A percentile compares a stretch with the other conserved stretches of the same genome.
Conservation (phyloP, 768 basidiomycete species). For the Boletus vermiculosoides region DNA sequence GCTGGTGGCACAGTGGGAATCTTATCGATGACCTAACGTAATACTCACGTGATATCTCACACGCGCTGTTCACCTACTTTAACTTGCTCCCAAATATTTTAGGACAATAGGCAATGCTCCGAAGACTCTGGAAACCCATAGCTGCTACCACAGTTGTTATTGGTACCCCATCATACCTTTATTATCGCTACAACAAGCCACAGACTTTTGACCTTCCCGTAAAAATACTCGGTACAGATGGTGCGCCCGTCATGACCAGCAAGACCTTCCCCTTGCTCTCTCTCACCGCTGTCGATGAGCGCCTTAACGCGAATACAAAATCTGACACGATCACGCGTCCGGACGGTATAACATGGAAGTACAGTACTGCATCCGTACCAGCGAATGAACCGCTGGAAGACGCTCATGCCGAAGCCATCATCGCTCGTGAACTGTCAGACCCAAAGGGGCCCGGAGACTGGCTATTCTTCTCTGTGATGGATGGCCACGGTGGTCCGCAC, state of each 20-base stretch:
- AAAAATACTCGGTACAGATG: constrained; percentile 53
- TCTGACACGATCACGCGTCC: constrained; percentile 47
- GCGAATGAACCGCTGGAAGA: constrained; percentile 95
- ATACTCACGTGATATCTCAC: constrained; percentile 18
- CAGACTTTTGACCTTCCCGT: constrained; percentile 62
- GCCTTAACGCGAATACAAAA: constrained; percentile 54
- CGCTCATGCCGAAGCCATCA: constrained; percentile 67
- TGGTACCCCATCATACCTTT: constrained; percentile 58
- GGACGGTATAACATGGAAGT: constrained; percentile 64
- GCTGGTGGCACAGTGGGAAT: constrained; percentile 25
- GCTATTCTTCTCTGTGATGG: constrained; percentile 87
- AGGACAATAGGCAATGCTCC: constrained; percentile 47
- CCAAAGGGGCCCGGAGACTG: constrained; percentile 64
- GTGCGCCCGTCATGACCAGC: constrained; percentile 53
- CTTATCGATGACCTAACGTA: constrained; percentile 15
- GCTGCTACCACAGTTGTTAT: constrained; percentile 52
- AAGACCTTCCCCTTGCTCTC: constrained; percentile 57
- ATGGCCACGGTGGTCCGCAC: constrained; percentile 82
- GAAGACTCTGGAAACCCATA: constrained; percentile 67
- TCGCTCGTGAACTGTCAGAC: constrained; percentile 62
- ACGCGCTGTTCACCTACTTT: no score
- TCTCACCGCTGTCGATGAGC: constrained; percentile 51
- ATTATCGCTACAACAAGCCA: constrained; percentile 46
- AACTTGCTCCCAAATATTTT: neutral
- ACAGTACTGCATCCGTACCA: constrained; percentile 73